Evolutionary conservation across 1,284 basidiomycete genomes (phyloP).

Genomic region (Trichosporon sp.): DNA sequence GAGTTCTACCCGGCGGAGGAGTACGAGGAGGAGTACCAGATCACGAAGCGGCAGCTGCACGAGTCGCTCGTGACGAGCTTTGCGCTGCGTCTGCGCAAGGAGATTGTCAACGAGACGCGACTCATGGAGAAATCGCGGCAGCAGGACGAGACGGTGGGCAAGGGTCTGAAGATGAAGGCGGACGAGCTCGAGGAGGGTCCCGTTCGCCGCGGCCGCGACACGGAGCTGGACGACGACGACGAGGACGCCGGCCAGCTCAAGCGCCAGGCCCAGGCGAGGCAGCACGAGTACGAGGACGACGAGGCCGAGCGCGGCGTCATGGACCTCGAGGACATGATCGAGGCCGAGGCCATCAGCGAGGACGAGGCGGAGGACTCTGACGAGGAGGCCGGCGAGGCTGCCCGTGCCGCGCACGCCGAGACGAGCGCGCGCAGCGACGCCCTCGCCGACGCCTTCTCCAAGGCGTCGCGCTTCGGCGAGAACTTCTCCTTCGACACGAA

Average conservation of each 20-base stretch:
- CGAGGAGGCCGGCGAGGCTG: conserved; percentile 31
- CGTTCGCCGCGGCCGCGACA: conserved; percentile 44
- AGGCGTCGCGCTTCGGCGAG: conserved; percentile 51
- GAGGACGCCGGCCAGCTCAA: conserved; percentile 70
- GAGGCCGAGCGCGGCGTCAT: conserved; percentile 56
- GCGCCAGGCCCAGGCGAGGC: conserved; percentile 57
- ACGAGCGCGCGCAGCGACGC: conserved; percentile 44
- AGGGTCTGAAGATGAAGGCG: conserved; percentile 56
- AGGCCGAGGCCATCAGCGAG: conserved; percentile 48
- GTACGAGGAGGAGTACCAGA: conserved; percentile 78
- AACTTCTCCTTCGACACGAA: conserved; percentile 66
- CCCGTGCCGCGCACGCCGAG: conserved; percentile 50
- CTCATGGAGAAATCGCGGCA: conserved; percentile 74
- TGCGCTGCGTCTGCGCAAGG: conserved; percentile 76
- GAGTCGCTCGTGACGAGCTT: conserved; percentile 69
- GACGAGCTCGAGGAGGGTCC: conserved; percentile 47
- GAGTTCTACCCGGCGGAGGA: conserved; percentile 82
- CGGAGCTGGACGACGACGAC: conserved; percentile 64
- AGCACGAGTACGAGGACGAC: conserved; percentile 66
- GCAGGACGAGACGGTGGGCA: conserved; percentile 77
- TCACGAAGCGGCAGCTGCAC: conserved; percentile 69
- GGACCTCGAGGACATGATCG: conserved; percentile 60
- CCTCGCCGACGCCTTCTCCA: conserved; percentile 52
- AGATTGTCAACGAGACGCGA: conserved; percentile 81
- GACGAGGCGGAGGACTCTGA: conserved; percentile 44